Evolutionary conservation across 176 grass and related monocot species (phyloP), one percentile per base, ranked within the genome.

Genomic region (maize (Zea mays)): DNA sequence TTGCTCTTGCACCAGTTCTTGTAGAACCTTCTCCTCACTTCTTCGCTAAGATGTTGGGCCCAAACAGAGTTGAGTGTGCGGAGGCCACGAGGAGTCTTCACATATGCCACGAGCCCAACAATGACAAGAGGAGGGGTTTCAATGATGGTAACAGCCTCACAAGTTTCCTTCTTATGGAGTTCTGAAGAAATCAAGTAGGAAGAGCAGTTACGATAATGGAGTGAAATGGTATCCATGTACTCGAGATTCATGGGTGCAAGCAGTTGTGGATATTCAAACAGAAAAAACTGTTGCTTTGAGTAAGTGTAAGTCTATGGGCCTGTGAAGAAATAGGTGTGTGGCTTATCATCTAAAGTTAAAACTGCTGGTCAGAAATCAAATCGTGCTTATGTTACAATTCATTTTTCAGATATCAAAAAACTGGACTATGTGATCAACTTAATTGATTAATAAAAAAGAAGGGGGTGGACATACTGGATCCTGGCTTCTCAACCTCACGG

Each of bases 1-100:
- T 97, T 93, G 88, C 93, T 97, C 61, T 93, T 97, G 81, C 78
- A 97, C 93, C 93, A 97, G 83, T 89, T 93, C 74, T 97, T 97
- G 88, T 97, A 97, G 81, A 97, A 97, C 66, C 93, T 84, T 45
- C 90, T 86, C 70, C 86, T 90, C 6, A 97, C 45, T 41, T 97
- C 93, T 68, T 97, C 93, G 55, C 93, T 97, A 19, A 97, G 88
- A 88, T 97, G 93, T 78, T 97, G 93, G 21, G 90, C 93, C 93
- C 93, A 93, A 15, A 97, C 90, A 50, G 90, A 88, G 68, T 90
- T 97, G n/a, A 97, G 85, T 42, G 90, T 68, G 6, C 93, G 90
- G 4, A 97, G 83, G 46, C 93, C 93, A 56, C 27, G 27, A 27
- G 27, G 27, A 27, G 27, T 27, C 27, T 27, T 27, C 27, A 27